These are phyloP conservation scores for Arthrobotrys megalospora DNA, from an alignment of 2,329 filamentous ascomycete species.

Conservation along the genomic window DNA sequence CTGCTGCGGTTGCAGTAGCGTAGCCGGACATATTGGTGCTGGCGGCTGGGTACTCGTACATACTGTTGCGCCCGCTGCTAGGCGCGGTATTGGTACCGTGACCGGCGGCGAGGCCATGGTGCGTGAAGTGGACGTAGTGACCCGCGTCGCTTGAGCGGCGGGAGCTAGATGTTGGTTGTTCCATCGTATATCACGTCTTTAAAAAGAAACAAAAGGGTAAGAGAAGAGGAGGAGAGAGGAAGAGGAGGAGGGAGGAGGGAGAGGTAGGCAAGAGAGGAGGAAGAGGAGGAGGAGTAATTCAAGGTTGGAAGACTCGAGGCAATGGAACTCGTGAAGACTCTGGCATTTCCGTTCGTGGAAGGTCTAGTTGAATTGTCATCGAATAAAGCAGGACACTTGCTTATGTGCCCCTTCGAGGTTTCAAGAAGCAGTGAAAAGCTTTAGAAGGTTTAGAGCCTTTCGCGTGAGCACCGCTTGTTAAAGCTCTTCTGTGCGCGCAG, in stretches of 20 bases:
- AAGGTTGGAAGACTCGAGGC: slow-evolving; percentile 23
- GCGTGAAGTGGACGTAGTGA: slow-evolving; percentile 52
- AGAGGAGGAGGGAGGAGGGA: background rate
- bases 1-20: slow-evolving; percentile 10
- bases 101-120: slow-evolving; percentile 33
- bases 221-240: background rate
- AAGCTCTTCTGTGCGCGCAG: slow-evolving; percentile 2
- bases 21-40: slow-evolving; percentile 42
- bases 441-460: background rate
- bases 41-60: slow-evolving; percentile 46
- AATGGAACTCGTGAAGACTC: slow-evolving; percentile 18
- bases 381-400: slow-evolving; percentile 12
- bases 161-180: slow-evolving; percentile 31
- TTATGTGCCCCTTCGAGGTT: background rate
- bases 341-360: slow-evolving; percentile 26
- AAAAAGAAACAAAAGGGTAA: background rate
- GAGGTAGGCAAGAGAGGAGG: background rate
- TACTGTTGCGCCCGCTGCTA: slow-evolving; percentile 48
- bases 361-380: slow-evolving; percentile 18
- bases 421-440: slow-evolving; percentile 9
- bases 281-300: slow-evolving; percentile 1
- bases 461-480: background rate
- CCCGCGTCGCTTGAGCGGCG: slow-evolving; percentile 49
- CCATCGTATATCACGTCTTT: slow-evolving; percentile 33
- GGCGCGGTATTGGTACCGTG: slow-evolving; percentile 32